These are phyloP conservation scores for Litchi chinensis DNA, from an alignment of 345 rosid genomes.

Conservation along the genomic window DNA sequence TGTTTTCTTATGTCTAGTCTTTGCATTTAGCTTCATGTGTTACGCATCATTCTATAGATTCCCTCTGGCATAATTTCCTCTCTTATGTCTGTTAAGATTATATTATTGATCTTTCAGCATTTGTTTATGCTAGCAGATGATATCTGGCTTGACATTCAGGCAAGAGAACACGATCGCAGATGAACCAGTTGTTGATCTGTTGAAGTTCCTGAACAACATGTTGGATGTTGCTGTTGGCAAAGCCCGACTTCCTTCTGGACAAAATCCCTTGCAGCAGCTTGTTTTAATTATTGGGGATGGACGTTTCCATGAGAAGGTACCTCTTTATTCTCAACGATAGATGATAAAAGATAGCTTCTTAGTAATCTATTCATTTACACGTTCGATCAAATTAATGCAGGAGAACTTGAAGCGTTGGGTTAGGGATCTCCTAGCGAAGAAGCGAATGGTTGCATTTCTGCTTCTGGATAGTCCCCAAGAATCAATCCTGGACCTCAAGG, in stretches of 20 bases:
- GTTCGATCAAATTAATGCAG: slow-evolving; percentile 32
- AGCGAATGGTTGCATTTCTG: slow-evolving; percentile 91
- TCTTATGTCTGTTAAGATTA: background rate
- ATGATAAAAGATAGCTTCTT: background rate
- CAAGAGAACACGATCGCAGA: slow-evolving; percentile 86
- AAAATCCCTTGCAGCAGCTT: slow-evolving; percentile 93
- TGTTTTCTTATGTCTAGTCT: background rate
- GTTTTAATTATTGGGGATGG: slow-evolving; percentile 92
- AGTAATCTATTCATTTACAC: background rate
- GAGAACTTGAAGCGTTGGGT: slow-evolving; percentile 70
- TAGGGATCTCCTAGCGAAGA: slow-evolving; percentile 67
- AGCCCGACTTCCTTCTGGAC: slow-evolving; percentile 87
- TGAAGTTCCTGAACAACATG: slow-evolving; percentile 66
- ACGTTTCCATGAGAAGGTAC: slow-evolving; percentile 85
- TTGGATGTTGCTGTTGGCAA: slow-evolving; percentile 66
- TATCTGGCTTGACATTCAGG: slow-evolving; percentile 79
- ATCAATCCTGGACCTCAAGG: slow-evolving; percentile 73
- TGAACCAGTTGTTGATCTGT: slow-evolving; percentile 77
- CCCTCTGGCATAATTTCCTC: background rate
- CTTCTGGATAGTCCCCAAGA: slow-evolving; percentile 72
- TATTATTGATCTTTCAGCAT: background rate
- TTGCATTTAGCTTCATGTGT: background rate
- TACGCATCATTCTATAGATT: background rate
- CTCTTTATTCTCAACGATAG: background rate
- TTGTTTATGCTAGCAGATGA: slow-evolving; percentile 52